Evolutionary conservation across 202 grass and related monocot genomes (phyloP), one percentile per base, ranked within the genome.

Genomic region (Setaria viridis): DNA sequence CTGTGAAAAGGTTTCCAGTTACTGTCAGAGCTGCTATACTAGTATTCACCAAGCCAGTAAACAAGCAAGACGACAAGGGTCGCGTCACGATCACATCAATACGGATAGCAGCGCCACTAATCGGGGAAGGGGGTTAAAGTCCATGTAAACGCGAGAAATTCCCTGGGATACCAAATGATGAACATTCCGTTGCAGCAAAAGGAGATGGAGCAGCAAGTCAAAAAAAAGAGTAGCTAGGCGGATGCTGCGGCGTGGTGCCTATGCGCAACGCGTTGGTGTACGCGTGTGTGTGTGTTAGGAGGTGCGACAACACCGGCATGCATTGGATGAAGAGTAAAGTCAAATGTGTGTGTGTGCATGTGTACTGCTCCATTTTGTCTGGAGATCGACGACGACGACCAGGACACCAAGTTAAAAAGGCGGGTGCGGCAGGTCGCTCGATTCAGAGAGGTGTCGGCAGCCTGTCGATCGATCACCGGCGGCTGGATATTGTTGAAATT

Each of bases 61-160:
- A 42, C 13, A 6, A 45, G 4, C 42, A 48, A 59, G 56, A 30
- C 19, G 43, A 33, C 34, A 74, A 19, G 21, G 77, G 25, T 25
- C 25, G 25, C 25, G 80, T 78, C 55, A 7, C 37, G 17, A 32
- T 88, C 74, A 54, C 42, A 63, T 66, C n/a, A 21, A 68, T 32
- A 67, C 43, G 7, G 72, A 72, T 49, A 90, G 29, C 63, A 78
- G 35, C 19, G 55, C 17, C 64, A 57, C 72, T 64, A 62, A 8
- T 34, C 30, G 3, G 47, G 58, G 73, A 48, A 10, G 39, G 53
- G 66, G 34, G 21, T 13, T 11, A 83, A 86, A 79, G 80, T 1
- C 68, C n/a, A 51, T 87, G 84, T 86, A 84, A 87, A 90, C 88
- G 33, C 74, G 12, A 79, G 88, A 90, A 87, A 90, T 80, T 80